Evolutionary conservation across 75 land plant species (phyloP).

Genomic region (Pseudotsuga menziesii): DNA sequence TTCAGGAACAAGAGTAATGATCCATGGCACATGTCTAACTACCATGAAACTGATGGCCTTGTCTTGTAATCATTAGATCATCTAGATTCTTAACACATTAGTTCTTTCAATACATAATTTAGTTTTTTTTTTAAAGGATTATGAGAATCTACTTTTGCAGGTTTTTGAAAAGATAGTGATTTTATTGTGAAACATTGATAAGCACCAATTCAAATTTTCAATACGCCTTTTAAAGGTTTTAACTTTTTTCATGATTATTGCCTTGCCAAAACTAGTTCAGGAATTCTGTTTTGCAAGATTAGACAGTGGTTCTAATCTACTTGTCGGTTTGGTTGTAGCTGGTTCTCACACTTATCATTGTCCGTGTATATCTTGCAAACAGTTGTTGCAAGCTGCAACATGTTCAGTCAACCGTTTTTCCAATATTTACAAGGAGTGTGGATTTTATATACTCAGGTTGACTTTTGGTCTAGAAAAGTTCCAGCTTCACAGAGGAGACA

Average conservation of each 20-base stretch:
- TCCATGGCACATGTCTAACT: too few relatives aligned
- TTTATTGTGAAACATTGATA: not conserved
- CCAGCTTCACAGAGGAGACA: slow-evolving; percentile 5
- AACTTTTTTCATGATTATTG: not conserved
- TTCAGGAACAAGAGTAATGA: too few relatives aligned
- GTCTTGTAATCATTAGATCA: too few relatives aligned
- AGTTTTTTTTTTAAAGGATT: too few relatives aligned
- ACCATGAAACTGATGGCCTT: too few relatives aligned
- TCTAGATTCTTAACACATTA: too few relatives aligned
- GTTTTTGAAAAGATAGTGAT: not conserved
- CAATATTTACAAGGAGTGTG: not conserved
- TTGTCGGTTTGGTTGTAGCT: slow-evolving; percentile 2
- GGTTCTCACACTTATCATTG: not conserved
- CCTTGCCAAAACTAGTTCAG: not conserved
- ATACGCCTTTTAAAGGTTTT: not conserved
- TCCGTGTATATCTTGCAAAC: not conserved
- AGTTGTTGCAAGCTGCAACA: not conserved
- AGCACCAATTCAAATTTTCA: not conserved
- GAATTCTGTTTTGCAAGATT: not conserved
- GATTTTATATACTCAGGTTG: not conserved
- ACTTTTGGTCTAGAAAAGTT: not conserved
- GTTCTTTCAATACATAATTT: too few relatives aligned
- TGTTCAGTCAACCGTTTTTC: not conserved
- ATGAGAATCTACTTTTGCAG: too few relatives aligned
- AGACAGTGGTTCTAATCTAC: not conserved